A percentile compares a stretch with the other conserved stretches of the same genome.
These are phyloP conservation scores for Ilyonectria sp. DNA, from an alignment of 2,329 filamentous ascomycete genomes.

Conservation along the genomic window DNA sequence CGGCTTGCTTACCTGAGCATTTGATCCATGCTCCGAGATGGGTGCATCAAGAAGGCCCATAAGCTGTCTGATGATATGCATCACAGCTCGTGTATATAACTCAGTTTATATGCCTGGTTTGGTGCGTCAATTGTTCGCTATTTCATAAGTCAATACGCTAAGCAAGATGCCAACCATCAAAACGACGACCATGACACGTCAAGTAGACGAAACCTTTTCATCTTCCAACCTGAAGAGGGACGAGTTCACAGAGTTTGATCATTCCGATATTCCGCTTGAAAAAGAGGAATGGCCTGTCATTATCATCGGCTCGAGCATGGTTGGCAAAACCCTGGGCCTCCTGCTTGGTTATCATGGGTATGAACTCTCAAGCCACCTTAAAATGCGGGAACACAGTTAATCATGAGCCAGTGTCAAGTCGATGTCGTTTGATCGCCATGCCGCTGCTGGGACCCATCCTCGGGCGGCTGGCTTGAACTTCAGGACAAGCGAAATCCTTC, in stretches of 20 bases:
- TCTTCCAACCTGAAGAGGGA: too few species aligned
- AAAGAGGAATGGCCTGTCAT: conserved; percentile 14
- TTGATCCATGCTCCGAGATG: too few species aligned
- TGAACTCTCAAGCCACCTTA: too few species aligned
- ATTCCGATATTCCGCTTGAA: neutral
- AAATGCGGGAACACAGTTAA: neutral
- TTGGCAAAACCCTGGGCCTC: conserved; percentile 9
- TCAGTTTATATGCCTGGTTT: too few species aligned
- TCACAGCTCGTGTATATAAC: too few species aligned
- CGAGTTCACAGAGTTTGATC: neutral
- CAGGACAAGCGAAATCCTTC: conserved; percentile 12
- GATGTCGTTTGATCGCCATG: conserved; percentile 6
- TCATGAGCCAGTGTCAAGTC: neutral
- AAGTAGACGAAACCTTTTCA: conserved; percentile 14
- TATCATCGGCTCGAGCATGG: conserved; percentile 17
- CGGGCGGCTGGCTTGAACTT: conserved; percentile 17
- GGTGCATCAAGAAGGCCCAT: too few species aligned
- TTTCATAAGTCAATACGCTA: too few species aligned
- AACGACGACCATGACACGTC: neutral
- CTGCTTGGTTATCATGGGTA: conserved; percentile 14
- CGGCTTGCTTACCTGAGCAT: too few species aligned
- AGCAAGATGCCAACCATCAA: neutral
- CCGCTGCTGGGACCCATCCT: conserved; percentile 10
- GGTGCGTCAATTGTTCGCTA: too few species aligned
- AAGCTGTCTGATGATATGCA: too few species aligned